Conservation (phyloP, 2,329 filamentous ascomycete genomes). For the Arthroderma sp. region DNA sequence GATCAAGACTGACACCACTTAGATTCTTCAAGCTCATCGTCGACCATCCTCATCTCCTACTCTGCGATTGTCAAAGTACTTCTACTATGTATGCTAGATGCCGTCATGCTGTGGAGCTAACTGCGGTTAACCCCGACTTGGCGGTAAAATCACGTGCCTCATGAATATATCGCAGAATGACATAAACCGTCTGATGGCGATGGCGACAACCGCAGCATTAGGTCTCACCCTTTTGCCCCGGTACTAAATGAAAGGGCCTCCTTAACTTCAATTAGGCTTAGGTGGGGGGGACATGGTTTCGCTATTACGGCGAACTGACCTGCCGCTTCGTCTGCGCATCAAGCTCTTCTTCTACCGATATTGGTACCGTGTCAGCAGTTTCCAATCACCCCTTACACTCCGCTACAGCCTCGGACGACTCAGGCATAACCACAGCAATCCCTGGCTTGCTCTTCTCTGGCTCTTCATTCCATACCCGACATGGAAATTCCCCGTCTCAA, state of each 20-base stretch:
- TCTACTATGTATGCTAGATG: no score
- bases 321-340: slow-evolving; percentile 4
- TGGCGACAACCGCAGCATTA: background rate
- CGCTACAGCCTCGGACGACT: slow-evolving; percentile 10
- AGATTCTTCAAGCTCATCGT: no score
- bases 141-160: no score
- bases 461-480: slow-evolving; percentile 13
- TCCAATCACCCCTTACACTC: slow-evolving; percentile 8
- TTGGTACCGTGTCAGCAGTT: background rate
- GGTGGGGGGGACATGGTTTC: no score
- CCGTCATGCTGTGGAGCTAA: no score
- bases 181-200: no score
- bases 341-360: slow-evolving; percentile 6
- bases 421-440: slow-evolving; percentile 9
- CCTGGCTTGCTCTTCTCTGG: slow-evolving; percentile 11
- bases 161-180: no score
- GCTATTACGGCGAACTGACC: background rate
- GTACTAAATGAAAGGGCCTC: background rate
- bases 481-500: slow-evolving; percentile 15
- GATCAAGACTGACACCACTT: no score
- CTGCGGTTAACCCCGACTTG: no score
- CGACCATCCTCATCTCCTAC: no score
- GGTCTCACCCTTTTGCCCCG: background rate
- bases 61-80: no score
- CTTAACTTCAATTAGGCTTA: background rate